phyloP scores from a whole-genome alignment of 2,329 filamentous ascomycete genomes.

The Xylaria sp. region DNA sequence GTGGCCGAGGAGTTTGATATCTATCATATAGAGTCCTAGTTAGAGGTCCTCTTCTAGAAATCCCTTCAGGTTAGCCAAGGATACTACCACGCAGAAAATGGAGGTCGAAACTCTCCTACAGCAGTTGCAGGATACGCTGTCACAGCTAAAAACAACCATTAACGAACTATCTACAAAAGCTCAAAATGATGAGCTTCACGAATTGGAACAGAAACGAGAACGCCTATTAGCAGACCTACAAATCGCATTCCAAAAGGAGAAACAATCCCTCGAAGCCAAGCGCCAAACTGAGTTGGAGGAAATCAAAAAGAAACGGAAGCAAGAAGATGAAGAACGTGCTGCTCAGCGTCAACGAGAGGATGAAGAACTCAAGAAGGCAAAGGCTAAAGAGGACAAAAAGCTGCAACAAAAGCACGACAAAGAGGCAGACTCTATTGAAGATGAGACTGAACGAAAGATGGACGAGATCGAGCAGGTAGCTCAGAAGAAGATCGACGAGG shows the following conservation, averaged over 20 bases:
- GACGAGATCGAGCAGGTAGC: slow-evolving; percentile 51
- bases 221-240: slow-evolving; percentile 50
- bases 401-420: slow-evolving; percentile 47
- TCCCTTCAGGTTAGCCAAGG: no score
- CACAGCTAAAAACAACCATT: slow-evolving; percentile 54
- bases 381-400: slow-evolving; percentile 49
- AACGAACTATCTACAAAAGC: slow-evolving; percentile 49
- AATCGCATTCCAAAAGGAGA: slow-evolving; percentile 49
- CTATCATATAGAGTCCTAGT: not conserved
- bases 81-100: slow-evolving; percentile 35
- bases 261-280: slow-evolving; percentile 46
- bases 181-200: slow-evolving; percentile 54
- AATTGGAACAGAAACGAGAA: slow-evolving; percentile 55
- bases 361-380: slow-evolving; percentile 47
- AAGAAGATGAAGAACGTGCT: slow-evolving; percentile 57
- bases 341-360: slow-evolving; percentile 53
- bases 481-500: slow-evolving; percentile 47
- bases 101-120: slow-evolving; percentile 55
- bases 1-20: not conserved
- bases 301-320: slow-evolving; percentile 52
- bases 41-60: not conserved
- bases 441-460: slow-evolving; percentile 53
- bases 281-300: slow-evolving; percentile 49
- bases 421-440: slow-evolving; percentile 50
- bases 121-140: slow-evolving; percentile 58